A percentile compares a stretch with the other conserved stretches of the same genome.
Conservation (phyloP, 2,329 filamentous ascomycete species). For the Penicillium olsonii region DNA sequence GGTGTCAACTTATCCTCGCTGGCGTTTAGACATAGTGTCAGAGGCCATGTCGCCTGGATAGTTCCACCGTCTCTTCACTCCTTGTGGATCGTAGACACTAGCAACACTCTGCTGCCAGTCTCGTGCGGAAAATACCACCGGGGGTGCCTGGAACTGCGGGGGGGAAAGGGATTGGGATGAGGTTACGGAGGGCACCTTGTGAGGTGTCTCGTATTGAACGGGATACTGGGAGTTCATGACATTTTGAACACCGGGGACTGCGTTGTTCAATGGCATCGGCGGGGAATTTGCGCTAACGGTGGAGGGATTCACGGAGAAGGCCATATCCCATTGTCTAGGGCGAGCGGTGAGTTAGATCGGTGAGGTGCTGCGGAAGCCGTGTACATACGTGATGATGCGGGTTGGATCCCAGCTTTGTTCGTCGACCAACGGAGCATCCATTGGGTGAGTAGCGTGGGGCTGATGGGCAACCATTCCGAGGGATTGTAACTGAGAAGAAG, state of each 20-base stretch:
- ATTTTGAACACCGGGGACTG: constrained; percentile 29
- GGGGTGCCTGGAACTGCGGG: constrained; percentile 33
- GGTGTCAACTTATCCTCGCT: constrained; percentile 28
- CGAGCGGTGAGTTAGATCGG: constrained; percentile 29
- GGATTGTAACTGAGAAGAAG: constrained; percentile 69
- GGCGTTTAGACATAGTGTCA: constrained; percentile 35
- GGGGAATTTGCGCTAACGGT: constrained; percentile 43
- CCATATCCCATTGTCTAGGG: constrained; percentile 86
- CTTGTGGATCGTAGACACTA: constrained; percentile 49
- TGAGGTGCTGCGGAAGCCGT: background rate
- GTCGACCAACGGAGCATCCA: constrained; percentile 61
- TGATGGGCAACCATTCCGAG: constrained; percentile 44
- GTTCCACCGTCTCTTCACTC: constrained; percentile 48
- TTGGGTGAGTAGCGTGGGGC: constrained; percentile 42
- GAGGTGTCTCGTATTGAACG: constrained; percentile 35
- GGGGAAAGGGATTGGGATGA: constrained; percentile 37
- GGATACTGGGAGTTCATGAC: constrained; percentile 35
- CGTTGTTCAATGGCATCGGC: constrained; percentile 39
- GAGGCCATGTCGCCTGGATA: constrained; percentile 36
- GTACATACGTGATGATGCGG: constrained; percentile 82
- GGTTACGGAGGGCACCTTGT: constrained; percentile 32
- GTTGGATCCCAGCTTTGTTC: constrained; percentile 82
- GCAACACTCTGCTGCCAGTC: constrained; percentile 53
- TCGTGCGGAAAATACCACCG: constrained; percentile 45
- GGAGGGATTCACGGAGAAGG: constrained; percentile 73